Conservation (phyloP, 352 stramenopile genomes). For the Globisporangium splendens region DNA sequence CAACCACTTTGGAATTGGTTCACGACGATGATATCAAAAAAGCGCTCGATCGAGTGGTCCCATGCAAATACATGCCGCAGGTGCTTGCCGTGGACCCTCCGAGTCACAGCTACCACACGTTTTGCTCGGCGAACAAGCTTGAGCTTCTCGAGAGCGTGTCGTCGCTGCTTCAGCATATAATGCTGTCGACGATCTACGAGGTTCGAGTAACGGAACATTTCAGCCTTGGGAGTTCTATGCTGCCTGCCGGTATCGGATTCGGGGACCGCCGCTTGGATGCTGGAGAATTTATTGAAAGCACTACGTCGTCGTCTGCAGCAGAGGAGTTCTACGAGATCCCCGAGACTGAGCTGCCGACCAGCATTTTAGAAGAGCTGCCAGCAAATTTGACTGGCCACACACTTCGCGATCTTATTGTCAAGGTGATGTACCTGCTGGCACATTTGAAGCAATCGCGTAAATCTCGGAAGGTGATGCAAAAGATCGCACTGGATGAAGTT, state of each 20-base stretch:
- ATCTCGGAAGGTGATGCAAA: slow-evolving; percentile 40
- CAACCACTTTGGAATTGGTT: slow-evolving; percentile 23
- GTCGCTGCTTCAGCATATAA: slow-evolving; percentile 54
- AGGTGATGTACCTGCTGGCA: slow-evolving; percentile 58
- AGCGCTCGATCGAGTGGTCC: slow-evolving; percentile 29
- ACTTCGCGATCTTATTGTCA: slow-evolving; percentile 60
- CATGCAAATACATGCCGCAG: slow-evolving; percentile 44
- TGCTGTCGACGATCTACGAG: slow-evolving; percentile 63
- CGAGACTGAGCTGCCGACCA: slow-evolving; percentile 28
- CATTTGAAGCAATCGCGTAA: slow-evolving; percentile 60
- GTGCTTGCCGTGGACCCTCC: slow-evolving; percentile 46
- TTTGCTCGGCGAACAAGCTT: slow-evolving; percentile 42
- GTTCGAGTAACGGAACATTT: slow-evolving; percentile 28
- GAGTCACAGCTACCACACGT: slow-evolving; percentile 29
- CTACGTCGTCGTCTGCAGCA: slow-evolving; percentile 5
- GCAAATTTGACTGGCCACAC: slow-evolving; percentile 61
- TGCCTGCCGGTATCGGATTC: slow-evolving; percentile 17
- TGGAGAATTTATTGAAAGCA: slow-evolving; percentile 35
- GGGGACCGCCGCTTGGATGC: slow-evolving; percentile 31
- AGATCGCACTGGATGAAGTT: slow-evolving; percentile 46
- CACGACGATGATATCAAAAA: slow-evolving; percentile 33
- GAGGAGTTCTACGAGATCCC: slow-evolving; percentile 25
- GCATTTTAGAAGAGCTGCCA: slow-evolving; percentile 54
- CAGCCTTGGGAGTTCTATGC: slow-evolving; percentile 20
- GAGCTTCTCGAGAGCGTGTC: slow-evolving; percentile 56